phyloP scores from a whole-genome alignment of 768 basidiomycete genomes.

The Megacollybia marginata region DNA sequence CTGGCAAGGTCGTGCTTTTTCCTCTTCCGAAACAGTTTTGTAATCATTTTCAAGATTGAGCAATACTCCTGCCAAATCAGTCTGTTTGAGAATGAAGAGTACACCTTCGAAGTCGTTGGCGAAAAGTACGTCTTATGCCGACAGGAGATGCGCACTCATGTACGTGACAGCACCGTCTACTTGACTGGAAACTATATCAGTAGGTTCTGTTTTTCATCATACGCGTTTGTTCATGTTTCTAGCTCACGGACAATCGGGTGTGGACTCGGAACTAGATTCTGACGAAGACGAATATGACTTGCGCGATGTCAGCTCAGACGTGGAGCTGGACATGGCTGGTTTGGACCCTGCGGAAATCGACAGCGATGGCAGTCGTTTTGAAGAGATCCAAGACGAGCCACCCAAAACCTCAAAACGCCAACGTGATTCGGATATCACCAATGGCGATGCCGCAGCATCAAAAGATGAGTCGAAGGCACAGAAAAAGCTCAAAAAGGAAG shows the following conservation, averaged over 20 bases:
- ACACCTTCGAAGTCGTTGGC: conserved; percentile 64
- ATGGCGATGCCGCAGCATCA: conserved; percentile 28
- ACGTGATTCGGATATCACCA: conserved; percentile 52
- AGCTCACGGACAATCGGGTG: conserved; percentile 50
- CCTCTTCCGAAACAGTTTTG: neutral
- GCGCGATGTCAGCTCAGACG: conserved; percentile 77
- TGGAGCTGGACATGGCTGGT: conserved; percentile 64
- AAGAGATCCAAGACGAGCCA: conserved; percentile 45
- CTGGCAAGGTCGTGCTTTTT: conserved; percentile 58
- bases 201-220: conserved; percentile 21
- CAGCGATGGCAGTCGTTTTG: conserved; percentile 64
- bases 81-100: conserved; percentile 58
- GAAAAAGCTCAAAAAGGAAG: conserved; percentile 21
- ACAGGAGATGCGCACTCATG: too few species aligned
- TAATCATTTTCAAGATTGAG: conserved; percentile 50
- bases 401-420: conserved; percentile 59
- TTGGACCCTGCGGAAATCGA: conserved; percentile 24
- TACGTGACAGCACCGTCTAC: conserved; percentile 52
- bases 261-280: conserved; percentile 42
- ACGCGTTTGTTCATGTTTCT: neutral
- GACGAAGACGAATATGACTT: conserved; percentile 57
- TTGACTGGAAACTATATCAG: conserved; percentile 84
- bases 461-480: conserved; percentile 28
- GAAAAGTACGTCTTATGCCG: conserved; percentile 57
- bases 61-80: conserved; percentile 66